These are phyloP conservation scores for Trifolium fragiferum DNA, from an alignment of 306 rosid species.

Conservation along the genomic window DNA sequence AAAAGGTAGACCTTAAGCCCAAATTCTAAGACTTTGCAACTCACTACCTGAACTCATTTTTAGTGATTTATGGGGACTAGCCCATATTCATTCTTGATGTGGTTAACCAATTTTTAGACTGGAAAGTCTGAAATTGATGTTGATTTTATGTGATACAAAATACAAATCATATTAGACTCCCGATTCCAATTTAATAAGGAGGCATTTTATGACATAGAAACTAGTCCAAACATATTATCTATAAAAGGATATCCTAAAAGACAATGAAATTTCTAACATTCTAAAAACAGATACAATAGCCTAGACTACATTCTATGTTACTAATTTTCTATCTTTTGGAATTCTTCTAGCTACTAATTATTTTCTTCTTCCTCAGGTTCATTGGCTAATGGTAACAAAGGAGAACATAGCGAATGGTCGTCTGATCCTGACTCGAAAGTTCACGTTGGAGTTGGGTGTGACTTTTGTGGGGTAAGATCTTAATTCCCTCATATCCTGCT, in stretches of 20 bases:
- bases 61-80: neutral
- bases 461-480: conserved; percentile 83
- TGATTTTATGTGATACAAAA: no score
- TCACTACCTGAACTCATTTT: neutral
- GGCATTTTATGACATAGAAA: neutral
- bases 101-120: neutral
- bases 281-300: neutral
- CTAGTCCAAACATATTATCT: neutral
- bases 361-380: conserved; percentile 60
- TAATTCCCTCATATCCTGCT: conserved; percentile 35
- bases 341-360: conserved; percentile 33
- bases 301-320: neutral
- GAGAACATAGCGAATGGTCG: conserved; percentile 37
- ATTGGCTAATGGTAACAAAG: conserved; percentile 31
- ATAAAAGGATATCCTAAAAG: neutral
- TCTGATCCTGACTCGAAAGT: conserved; percentile 45
- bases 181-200: neutral
- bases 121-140: no score
- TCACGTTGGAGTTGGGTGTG: conserved; percentile 72
- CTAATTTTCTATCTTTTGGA: neutral
- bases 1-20: neutral
- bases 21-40: neutral
- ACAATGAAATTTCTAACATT: neutral
- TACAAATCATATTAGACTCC: neutral
- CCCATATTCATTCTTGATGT: neutral